Percentiles rank a stretch among this genome's conserved stretches.
Evolutionary conservation across 495 filamentous ascomycete species (phyloP).

Genomic region (Rusavskia elegans): DNA sequence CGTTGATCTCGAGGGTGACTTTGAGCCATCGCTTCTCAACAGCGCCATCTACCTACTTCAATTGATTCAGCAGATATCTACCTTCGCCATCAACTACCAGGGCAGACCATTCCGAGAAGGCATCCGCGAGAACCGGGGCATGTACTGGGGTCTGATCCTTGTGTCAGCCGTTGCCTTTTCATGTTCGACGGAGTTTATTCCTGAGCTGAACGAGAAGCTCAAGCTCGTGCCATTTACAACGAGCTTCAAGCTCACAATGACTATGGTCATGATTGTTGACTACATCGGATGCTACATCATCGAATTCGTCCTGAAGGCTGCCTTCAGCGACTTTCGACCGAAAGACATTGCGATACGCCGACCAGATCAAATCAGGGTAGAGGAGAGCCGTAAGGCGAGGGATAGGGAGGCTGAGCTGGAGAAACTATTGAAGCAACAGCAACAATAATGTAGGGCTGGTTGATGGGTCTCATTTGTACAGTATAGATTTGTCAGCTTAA

Average conservation of each 20-base stretch:
- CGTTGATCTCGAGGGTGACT: constrained; percentile 89
- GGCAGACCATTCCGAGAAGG: constrained; percentile 94
- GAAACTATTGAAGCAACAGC: constrained; percentile 19
- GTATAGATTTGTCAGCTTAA: neutral
- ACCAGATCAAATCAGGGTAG: constrained; percentile 71
- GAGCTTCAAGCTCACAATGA: constrained; percentile 83
- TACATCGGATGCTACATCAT: constrained; percentile 79
- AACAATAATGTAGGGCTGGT: neutral
- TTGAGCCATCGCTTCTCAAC: constrained; percentile 87
- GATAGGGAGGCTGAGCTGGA: constrained; percentile 40
- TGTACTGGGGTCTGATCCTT: constrained; percentile 91
- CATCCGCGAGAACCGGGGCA: constrained; percentile 86
- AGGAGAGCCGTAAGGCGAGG: constrained; percentile 46
- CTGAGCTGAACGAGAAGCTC: constrained; percentile 88
- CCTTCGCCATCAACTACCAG: constrained; percentile 99
- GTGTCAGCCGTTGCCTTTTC: constrained; percentile 85
- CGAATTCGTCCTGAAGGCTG: constrained; percentile 69
- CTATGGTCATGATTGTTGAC: constrained; percentile 72
- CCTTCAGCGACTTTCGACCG: constrained; percentile 84
- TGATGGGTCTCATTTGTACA: neutral
- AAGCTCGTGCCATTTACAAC: constrained; percentile 80
- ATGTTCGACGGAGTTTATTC: constrained; percentile 90
- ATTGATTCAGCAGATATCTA: constrained; percentile 97
- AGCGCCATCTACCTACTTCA: constrained; percentile 94
- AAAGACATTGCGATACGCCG: constrained; percentile 85